Percentiles rank a stretch among this genome's conserved stretches.
phyloP scores from a whole-genome alignment of 192 early-diverging fungal species.

The Gonapodya prolifera region DNA sequence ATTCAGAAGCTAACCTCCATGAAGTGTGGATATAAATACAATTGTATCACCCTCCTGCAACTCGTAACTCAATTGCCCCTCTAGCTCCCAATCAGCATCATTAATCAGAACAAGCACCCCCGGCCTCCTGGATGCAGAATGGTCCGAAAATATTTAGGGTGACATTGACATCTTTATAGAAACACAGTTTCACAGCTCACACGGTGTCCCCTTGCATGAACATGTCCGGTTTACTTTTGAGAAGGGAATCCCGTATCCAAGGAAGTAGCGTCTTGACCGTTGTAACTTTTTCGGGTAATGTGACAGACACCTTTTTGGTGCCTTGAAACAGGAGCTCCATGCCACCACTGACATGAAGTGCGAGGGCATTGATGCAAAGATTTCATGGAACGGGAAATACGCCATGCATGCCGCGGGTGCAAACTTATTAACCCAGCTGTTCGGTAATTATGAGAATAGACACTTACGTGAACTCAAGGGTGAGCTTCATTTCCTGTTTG shows the following conservation, averaged over 20 bases:
- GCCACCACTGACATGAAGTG: slow-evolving; percentile 48
- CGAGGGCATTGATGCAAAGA: too few species aligned
- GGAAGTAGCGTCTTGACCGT: slow-evolving; percentile 58
- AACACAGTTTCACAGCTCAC: slow-evolving; percentile 34
- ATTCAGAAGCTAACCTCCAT: slow-evolving; percentile 59
- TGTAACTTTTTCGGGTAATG: slow-evolving; percentile 26
- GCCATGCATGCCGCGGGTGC: too few species aligned
- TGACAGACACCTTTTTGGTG: slow-evolving; percentile 37
- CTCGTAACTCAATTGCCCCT: slow-evolving; percentile 72
- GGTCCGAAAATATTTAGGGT: slow-evolving; percentile 1
- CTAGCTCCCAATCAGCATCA: slow-evolving; percentile 91
- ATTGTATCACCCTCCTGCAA: slow-evolving; percentile 67
- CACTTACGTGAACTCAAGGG: not conserved
- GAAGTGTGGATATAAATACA: slow-evolving; percentile 94
- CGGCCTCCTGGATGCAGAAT: slow-evolving; percentile 48
- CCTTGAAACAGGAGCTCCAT: slow-evolving; percentile 86
- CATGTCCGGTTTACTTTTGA: slow-evolving; percentile 69
- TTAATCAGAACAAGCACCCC: slow-evolving; percentile 94
- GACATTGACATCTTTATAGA: slow-evolving; percentile 5
- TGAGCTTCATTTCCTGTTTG: not conserved
- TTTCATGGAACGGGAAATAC: too few species aligned
- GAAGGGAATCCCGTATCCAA: slow-evolving; percentile 50
- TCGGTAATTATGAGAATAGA: not conserved
- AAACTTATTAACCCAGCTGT: too few species aligned
- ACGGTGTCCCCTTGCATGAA: slow-evolving; percentile 74